Conservation (phyloP, 345 rosid species). For the Citrus glauca region DNA sequence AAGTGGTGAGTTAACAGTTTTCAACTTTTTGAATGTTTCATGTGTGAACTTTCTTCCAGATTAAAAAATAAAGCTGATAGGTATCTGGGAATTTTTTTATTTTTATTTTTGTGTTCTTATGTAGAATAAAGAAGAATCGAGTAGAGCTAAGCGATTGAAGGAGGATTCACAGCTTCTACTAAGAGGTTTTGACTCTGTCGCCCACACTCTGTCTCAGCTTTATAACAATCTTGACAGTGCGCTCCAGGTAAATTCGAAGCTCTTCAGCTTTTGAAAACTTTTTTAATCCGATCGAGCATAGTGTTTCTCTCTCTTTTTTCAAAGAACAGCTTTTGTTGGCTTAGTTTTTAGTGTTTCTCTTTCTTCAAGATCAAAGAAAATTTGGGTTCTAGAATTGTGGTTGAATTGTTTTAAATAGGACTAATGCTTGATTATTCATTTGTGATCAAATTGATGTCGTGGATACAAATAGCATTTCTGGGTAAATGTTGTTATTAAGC, state of each 20-base stretch:
- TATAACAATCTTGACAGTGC: slow-evolving; percentile 77
- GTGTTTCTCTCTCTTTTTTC: neutral
- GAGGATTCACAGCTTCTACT: slow-evolving; percentile 80
- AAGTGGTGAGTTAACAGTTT: slow-evolving; percentile 13
- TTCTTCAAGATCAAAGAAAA: neutral
- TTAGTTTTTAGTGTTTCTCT: neutral
- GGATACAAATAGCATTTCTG: neutral
- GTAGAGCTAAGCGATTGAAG: slow-evolving; percentile 52
- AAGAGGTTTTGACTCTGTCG: slow-evolving; percentile 82
- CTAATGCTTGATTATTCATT: neutral
- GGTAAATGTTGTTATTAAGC: neutral
- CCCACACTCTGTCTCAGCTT: slow-evolving; percentile 70
- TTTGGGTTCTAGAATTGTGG: neutral
- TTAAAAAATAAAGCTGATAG: neutral
- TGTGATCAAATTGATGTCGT: neutral
- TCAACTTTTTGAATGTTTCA: neutral
- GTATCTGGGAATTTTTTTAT: neutral
- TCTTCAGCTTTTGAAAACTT: neutral
- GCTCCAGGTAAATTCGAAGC: slow-evolving; percentile 53
- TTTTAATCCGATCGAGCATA: neutral
- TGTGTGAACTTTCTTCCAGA: neutral
- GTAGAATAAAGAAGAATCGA: slow-evolving; percentile 25
- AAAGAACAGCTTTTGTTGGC: neutral
- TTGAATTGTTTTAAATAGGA: neutral
- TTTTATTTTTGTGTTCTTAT: neutral